Evolutionary conservation across 495 filamentous ascomycete genomes (phyloP).

Genomic region (Staphylotrichum longicolle): DNA sequence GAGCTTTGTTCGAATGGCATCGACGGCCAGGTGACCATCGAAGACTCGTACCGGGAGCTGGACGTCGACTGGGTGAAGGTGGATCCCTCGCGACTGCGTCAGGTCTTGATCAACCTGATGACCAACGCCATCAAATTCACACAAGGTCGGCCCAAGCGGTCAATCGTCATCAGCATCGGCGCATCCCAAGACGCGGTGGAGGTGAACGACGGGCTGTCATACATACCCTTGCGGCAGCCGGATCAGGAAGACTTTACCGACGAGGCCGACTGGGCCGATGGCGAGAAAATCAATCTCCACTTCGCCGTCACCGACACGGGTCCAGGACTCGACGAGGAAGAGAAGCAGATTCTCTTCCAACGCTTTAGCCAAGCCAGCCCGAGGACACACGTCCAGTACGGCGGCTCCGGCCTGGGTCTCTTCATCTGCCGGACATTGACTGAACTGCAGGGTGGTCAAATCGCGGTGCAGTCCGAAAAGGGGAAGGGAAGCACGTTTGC

Average conservation of each 20-base stretch:
- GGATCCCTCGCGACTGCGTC: constrained; percentile 73
- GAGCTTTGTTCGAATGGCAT: constrained; percentile 73
- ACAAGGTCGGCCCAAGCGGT: constrained; percentile 52
- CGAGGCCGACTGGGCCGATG: constrained; percentile 63
- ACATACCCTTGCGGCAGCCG: constrained; percentile 54
- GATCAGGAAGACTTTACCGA: constrained; percentile 52
- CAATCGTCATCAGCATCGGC: constrained; percentile 67
- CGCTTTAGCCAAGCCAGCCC: constrained; percentile 77
- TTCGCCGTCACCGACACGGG: constrained; percentile 79
- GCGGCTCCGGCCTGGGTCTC: constrained; percentile 77
- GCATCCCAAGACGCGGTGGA: constrained; percentile 58
- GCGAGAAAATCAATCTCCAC: constrained; percentile 66
- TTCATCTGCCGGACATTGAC: constrained; percentile 78
- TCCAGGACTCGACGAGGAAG: constrained; percentile 67
- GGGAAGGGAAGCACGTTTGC: constrained; percentile 79
- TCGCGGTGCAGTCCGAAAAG: constrained; percentile 70
- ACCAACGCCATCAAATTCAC: constrained; percentile 86
- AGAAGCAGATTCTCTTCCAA: constrained; percentile 73
- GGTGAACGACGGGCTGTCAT: constrained; percentile 45
- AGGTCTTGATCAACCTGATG: constrained; percentile 76
- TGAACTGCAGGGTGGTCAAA: constrained; percentile 80
- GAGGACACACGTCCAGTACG: constrained; percentile 75
- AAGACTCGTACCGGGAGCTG: constrained; percentile 61
- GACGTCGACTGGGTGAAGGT: constrained; percentile 72
- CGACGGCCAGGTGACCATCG: constrained; percentile 62